phyloP scores from a whole-genome alignment of 2,329 filamentous ascomycete genomes.

The Penicillium paneum region DNA sequence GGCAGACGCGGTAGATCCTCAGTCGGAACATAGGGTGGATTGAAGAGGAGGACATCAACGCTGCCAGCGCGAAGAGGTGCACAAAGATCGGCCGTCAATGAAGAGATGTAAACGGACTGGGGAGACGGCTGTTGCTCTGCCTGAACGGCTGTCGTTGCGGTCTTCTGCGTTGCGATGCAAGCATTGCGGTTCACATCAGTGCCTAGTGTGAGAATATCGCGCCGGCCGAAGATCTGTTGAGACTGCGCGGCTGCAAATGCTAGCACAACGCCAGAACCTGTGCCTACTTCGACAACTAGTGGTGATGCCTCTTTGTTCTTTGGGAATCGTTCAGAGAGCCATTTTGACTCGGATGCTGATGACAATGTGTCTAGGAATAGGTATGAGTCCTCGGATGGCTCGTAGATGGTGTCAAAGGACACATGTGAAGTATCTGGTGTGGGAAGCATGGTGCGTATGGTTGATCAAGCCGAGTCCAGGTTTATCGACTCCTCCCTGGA shows the following conservation, averaged over 20 bases:
- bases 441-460: conserved; percentile 66
- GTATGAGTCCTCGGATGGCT: conserved; percentile 94
- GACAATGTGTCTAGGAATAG: conserved; percentile 90
- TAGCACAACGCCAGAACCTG: conserved; percentile 90
- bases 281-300: conserved; percentile 79
- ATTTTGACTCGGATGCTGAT: conserved; percentile 62
- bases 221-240: conserved; percentile 66
- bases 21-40: conserved; percentile 94
- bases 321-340: conserved; percentile 63
- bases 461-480: background rate
- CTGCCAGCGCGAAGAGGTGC: conserved; percentile 55
- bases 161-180: conserved; percentile 70
- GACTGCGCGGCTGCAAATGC: conserved; percentile 81
- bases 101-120: conserved; percentile 59
- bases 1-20: conserved; percentile 63
- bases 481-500: background rate
- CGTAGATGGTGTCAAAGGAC: conserved; percentile 82
- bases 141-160: conserved; percentile 55
- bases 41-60: conserved; percentile 89
- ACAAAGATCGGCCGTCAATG: conserved; percentile 68
- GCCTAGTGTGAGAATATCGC: conserved; percentile 67
- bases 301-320: conserved; percentile 41
- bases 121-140: conserved; percentile 25
- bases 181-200: conserved; percentile 85
- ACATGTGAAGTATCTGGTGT: conserved; percentile 94